phyloP scores from a whole-genome alignment of 768 basidiomycete species.

The Serendipita sp. region DNA sequence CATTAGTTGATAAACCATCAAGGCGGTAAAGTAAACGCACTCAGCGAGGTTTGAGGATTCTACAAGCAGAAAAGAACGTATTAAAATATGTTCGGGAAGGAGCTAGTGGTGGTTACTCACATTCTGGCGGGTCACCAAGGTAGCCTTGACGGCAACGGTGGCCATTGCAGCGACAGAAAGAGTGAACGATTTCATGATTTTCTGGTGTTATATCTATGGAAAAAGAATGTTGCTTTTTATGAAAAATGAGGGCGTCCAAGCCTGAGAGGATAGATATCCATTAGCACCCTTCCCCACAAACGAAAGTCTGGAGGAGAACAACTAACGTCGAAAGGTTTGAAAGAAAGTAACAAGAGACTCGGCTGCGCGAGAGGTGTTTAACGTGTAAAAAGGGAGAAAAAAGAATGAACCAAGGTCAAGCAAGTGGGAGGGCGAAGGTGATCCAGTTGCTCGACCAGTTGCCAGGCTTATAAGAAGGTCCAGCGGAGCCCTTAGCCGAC shows the following conservation, averaged over 20 bases:
- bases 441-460: neutral
- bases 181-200: neutral
- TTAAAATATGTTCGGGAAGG: neutral
- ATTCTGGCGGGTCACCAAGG: neutral
- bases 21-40: neutral
- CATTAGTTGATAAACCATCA: neutral
- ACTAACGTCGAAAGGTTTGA: neutral
- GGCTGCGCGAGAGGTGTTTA: neutral
- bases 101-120: neutral
- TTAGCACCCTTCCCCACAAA: neutral
- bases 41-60: neutral
- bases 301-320: neutral
- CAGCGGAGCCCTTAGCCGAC: neutral
- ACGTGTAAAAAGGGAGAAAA: neutral
- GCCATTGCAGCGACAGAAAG: neutral
- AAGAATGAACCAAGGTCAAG: neutral
- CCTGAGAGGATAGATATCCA: neutral
- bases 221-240: constrained; percentile 2
- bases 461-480: neutral
- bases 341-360: neutral
- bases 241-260: constrained; percentile 1
- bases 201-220: neutral
- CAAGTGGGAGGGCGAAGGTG: neutral
- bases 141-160: neutral
- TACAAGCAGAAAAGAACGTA: neutral